These are phyloP conservation scores for Magnaporthales sp. DNA, from an alignment of 2,329 filamentous ascomycete species.

Conservation along the genomic window DNA sequence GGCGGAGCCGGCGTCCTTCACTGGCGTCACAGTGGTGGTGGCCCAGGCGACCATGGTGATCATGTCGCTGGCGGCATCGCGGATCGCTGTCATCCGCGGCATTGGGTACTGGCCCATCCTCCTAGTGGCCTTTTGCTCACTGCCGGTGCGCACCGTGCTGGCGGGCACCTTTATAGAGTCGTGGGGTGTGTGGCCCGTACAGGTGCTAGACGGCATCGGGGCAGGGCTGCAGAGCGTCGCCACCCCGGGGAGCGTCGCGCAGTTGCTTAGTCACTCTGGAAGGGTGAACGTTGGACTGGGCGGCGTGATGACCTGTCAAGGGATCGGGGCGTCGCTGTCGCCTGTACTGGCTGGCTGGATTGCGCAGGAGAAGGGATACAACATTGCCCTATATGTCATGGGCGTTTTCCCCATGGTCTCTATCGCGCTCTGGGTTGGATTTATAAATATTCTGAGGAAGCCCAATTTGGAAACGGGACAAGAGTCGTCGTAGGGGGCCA, in stretches of 20 bases:
- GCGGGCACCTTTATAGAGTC: neutral
- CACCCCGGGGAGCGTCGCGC: neutral
- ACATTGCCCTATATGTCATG: neutral
- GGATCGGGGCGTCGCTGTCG: neutral
- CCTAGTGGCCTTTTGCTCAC: neutral
- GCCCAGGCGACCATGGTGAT: slow-evolving; percentile 3
- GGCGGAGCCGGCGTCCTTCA: slow-evolving; percentile 1
- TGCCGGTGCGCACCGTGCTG: neutral
- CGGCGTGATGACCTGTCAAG: neutral
- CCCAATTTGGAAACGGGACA: neutral
- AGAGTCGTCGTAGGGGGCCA: neutral
- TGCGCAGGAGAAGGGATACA: neutral
- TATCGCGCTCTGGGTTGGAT: neutral
- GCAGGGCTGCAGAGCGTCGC: neutral
- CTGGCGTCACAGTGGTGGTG: neutral
- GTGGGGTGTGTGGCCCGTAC: slow-evolving; percentile 3
- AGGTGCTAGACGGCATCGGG: slow-evolving; percentile 1
- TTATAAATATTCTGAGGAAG: neutral
- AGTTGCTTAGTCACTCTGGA: neutral
- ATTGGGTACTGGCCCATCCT: neutral
- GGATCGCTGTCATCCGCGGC: neutral
- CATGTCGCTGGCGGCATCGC: neutral
- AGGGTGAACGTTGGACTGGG: slow-evolving; percentile 1
- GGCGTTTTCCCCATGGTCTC: neutral
- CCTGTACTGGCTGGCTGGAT: slow-evolving; percentile 2